Evolutionary conservation across 176 grass and related monocot genomes (phyloP).

Genomic region (Typha latifolia): DNA sequence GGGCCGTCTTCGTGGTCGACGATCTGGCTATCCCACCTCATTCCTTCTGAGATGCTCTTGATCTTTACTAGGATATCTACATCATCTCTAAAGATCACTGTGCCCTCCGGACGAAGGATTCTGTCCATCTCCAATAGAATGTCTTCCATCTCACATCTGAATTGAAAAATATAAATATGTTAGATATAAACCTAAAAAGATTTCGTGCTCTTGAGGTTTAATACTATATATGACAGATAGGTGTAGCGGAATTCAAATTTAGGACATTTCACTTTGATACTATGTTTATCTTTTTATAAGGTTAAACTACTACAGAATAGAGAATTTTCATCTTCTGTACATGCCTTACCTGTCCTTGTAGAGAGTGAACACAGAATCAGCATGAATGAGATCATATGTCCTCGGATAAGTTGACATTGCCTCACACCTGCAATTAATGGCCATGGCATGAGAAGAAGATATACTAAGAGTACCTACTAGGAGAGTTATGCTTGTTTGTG

Average conservation of each 20-base stretch:
- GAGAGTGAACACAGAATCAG: conserved; percentile 33
- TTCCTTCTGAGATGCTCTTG: conserved; percentile 36
- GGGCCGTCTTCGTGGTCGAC: conserved; percentile 42
- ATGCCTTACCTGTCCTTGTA: conserved; percentile 36
- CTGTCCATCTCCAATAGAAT: conserved; percentile 55
- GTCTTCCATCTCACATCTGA: conserved; percentile 38
- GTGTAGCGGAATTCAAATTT: background rate
- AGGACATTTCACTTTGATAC: background rate
- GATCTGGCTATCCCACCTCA: conserved; percentile 46
- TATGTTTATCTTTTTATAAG: too few relatives aligned
- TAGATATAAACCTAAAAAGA: background rate
- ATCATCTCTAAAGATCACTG: conserved; percentile 47
- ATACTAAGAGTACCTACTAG: background rate
- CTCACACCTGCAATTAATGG: conserved; percentile 34
- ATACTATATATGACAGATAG: background rate
- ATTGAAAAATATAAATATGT: conserved; percentile 2
- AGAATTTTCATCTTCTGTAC: background rate
- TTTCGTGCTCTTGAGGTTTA: background rate
- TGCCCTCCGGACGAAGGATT: conserved; percentile 39
- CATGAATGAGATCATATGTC: conserved; percentile 53
- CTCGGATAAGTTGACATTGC: conserved; percentile 50
- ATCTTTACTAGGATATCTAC: conserved; percentile 32
- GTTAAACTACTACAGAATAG: too few relatives aligned
- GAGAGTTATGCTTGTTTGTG: background rate
- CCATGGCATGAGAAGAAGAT: background rate